Evolutionary conservation across 305 asterid species (phyloP).

Genomic region (Solanum hybrid): DNA sequence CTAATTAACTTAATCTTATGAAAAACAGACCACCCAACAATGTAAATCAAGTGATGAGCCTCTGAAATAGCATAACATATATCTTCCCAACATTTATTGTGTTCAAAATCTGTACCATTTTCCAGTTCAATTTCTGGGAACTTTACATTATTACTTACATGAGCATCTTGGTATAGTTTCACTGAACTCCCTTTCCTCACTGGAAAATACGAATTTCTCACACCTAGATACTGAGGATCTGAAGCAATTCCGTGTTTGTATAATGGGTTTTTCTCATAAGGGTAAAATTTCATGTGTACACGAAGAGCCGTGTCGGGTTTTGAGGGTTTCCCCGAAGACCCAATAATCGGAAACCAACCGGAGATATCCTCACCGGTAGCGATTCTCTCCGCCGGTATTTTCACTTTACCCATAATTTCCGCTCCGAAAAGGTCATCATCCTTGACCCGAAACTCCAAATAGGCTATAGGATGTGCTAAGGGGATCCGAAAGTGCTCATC

Average conservation of each 20-base stretch:
- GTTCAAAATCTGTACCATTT: conserved; percentile 34
- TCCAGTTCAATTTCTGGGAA: conserved; percentile 49
- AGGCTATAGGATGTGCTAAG: conserved; percentile 52
- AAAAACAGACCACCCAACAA: conserved; percentile 87
- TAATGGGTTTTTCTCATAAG: too few relatives aligned
- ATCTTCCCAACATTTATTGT: conserved; percentile 77
- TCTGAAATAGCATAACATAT: conserved; percentile 70
- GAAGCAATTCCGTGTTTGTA: conserved; percentile 91
- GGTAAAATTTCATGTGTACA: too few relatives aligned
- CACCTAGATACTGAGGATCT: conserved; percentile 52
- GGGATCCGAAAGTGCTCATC: conserved; percentile 48
- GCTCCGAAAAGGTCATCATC: conserved; percentile 70
- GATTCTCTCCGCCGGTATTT: conserved; percentile 37
- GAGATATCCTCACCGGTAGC: conserved; percentile 41
- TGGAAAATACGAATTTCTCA: conserved; percentile 60
- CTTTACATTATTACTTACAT: conserved; percentile 34
- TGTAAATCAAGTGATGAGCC: conserved; percentile 86
- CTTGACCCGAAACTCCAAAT: conserved; percentile 53
- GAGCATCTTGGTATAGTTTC: conserved; percentile 88
- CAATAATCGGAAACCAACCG: conserved; percentile 42
- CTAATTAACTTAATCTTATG: conserved; percentile 65
- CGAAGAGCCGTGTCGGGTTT: conserved; percentile 44
- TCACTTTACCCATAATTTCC: conserved; percentile 57
- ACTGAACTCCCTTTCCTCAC: conserved; percentile 61
- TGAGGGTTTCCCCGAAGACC: conserved; percentile 39